Base-by-base conservation (phyloP, 257 asterid species). In the Solanum pimpinellifolium region DNA sequence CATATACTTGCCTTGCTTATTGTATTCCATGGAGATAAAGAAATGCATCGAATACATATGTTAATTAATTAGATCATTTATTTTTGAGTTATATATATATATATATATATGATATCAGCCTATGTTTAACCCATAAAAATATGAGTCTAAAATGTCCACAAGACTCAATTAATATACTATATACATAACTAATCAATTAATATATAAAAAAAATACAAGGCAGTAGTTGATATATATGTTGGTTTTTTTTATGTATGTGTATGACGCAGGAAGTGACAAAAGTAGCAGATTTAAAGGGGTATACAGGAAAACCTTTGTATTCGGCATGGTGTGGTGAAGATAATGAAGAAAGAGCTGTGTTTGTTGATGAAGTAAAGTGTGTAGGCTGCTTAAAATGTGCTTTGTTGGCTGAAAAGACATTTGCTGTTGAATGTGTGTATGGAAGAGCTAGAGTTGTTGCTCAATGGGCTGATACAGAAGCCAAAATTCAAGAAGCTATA, bases 311-410 rank as follows among this genome's bases (percentile, higher is more conserved):
- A 89, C 99, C 99, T 1, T 90, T 96, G 75, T 95, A 94, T 69
- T 96, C 99, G 3, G 88, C 70, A 25, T 96, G 99, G 99, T 65
- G 74, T 8, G 98, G 99, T 8, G 85, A 93, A 6, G 98, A 94
- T 85, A 90, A 59, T 21, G 98, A 96, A 85, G 76, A 90, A 27
- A 91, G 98, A 91, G 98, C 98, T 7, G 97, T 94, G 46, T 95
- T 96, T 85, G 99, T 96, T 12, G 98, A 96, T 88, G 98, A 96
- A 89, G 97, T 91, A n/a, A 95, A 93, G 92, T 96, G 98, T 56
- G 91, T 96, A 9, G 99, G 98, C 33, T 96, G 99, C 91, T 91
- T 96, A 62, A 96, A 96, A 90, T 95, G 99, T 85, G 99, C 99
- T 14, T 86, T 96, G 65, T 92, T 93, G 39, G 99, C 98, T 4